These are phyloP conservation scores for Spiraea crenata DNA, from an alignment of 331 rosid species.

Conservation along the genomic window DNA sequence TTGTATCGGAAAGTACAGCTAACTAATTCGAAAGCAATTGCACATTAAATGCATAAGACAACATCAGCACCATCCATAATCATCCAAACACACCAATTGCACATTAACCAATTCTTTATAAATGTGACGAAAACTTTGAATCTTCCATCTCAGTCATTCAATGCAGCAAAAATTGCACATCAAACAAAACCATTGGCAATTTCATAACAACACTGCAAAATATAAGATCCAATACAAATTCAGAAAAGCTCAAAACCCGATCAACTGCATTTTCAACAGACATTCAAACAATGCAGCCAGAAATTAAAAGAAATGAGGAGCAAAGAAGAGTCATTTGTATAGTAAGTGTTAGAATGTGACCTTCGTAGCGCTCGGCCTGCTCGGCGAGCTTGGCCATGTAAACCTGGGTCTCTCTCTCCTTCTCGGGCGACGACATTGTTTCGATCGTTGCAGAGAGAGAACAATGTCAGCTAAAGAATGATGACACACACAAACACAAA, in stretches of 20 bases:
- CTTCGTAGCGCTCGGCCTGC: constrained; percentile 97
- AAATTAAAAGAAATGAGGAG: background rate
- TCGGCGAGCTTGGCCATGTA: constrained; percentile 96
- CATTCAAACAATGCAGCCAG: background rate
- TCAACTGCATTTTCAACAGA: background rate
- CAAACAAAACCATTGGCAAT: background rate
- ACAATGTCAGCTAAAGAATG: no score
- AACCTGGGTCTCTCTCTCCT: constrained; percentile 94
- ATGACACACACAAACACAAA: no score
- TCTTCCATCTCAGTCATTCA: no score
- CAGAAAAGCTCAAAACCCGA: background rate
- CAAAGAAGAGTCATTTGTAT: background rate
- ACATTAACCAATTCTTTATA: background rate
- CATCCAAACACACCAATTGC: no score
- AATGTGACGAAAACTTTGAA: background rate
- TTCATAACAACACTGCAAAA: background rate
- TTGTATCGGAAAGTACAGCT: no score
- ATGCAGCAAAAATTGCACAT: background rate
- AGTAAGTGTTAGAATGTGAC: constrained; percentile 18
- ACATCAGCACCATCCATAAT: no score
- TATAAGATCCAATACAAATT: background rate
- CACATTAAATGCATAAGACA: no score
- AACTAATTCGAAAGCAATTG: background rate
- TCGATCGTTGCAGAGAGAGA: constrained; percentile 48
- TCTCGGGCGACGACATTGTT: constrained; percentile 61